Evolutionary conservation across 2,329 filamentous ascomycete species (phyloP), one percentile per base, ranked within the genome.

Genomic region (Penicillium digitatum): DNA sequence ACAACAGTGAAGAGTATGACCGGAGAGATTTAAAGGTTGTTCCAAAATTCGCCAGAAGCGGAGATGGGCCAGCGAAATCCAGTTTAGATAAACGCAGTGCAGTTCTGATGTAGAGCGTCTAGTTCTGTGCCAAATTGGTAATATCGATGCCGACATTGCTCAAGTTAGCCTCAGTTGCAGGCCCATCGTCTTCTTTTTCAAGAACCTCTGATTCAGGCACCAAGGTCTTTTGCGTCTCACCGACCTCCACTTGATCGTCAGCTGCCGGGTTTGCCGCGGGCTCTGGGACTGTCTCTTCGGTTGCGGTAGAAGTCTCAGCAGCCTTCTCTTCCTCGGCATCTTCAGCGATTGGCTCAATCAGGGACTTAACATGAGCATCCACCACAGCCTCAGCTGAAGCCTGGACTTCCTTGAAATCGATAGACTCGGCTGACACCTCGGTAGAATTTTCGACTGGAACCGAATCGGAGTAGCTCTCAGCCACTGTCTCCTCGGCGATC

Each of bases 121-220:
- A 69, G 53, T 61, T 63, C 44, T 68, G 54, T 24, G 63, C 55
- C 43, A 69, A 52, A 32, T 57, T 65, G 45, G 57, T 60, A 49
- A 67, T 61, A 43, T 69, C 66, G 56, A 66, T 57, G n/a, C 65
- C 66, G 46, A 62, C 58, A 8, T 62, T 61, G 48, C 59, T 53
- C 14, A 60, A 44, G 43, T 63, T 62, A 24, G 43, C 26, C 39
- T 62, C 58, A 20, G 58, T 8, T 22, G 48, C 22, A 18, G 56
- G 44, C 27, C 3, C 32, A n/a, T 12, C 16, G 1, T 50, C 46
- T 3, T 42, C 31, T n/a, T 52, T 29, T 12, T 29, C 45, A 7
- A 50, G 9, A 37, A 35, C 31, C 7, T 59, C 52, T n/a, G 38
- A 47, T 24, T 51, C 40, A 16, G 47, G 14, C 1, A 16, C 3